Conservation (phyloP, 805 yeast species). For the Lipomyces mesembrius region DNA sequence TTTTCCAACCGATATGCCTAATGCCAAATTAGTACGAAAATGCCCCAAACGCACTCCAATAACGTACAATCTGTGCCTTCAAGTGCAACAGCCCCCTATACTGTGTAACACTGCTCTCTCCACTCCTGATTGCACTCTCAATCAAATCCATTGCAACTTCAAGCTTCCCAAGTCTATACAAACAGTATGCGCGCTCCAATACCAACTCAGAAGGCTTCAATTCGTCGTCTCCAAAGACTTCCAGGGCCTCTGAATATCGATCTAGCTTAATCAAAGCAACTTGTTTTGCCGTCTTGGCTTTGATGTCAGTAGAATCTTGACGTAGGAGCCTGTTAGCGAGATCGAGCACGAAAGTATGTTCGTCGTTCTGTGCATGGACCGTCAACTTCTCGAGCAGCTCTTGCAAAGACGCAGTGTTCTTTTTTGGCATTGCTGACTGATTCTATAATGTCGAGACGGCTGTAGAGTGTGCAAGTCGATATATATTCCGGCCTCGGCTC, state of each 20-base stretch:
- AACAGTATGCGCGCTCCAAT: constrained; percentile 61
- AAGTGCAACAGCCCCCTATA: constrained; percentile 54
- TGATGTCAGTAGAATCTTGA: constrained; percentile 42
- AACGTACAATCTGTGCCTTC: constrained; percentile 54
- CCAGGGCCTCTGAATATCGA: constrained; percentile 55
- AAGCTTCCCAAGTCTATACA: constrained; percentile 60
- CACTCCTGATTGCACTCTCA: constrained; percentile 32
- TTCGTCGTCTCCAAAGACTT: constrained; percentile 47
- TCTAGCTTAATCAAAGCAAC: constrained; percentile 66
- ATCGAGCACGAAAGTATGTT: constrained; percentile 47
- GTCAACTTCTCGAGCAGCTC: constrained; percentile 47
- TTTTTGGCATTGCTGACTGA: constrained; percentile 24
- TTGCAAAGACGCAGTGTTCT: constrained; percentile 21
- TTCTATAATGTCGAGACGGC: neutral
- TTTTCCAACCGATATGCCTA: constrained; percentile 55
- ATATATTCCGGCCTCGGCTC: neutral
- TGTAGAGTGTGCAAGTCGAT: neutral
- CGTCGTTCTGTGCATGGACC: constrained; percentile 48
- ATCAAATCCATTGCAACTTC: constrained; percentile 41
- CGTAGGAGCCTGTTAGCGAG: constrained; percentile 43
- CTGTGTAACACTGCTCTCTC: constrained; percentile 6
- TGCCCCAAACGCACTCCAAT: neutral
- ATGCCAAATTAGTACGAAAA: neutral
- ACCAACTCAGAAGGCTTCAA: constrained; percentile 21
- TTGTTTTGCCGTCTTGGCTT: constrained; percentile 51